Evolutionary conservation across 2,329 filamentous ascomycete genomes (phyloP).

Genomic region (Tothia fuscella): DNA sequence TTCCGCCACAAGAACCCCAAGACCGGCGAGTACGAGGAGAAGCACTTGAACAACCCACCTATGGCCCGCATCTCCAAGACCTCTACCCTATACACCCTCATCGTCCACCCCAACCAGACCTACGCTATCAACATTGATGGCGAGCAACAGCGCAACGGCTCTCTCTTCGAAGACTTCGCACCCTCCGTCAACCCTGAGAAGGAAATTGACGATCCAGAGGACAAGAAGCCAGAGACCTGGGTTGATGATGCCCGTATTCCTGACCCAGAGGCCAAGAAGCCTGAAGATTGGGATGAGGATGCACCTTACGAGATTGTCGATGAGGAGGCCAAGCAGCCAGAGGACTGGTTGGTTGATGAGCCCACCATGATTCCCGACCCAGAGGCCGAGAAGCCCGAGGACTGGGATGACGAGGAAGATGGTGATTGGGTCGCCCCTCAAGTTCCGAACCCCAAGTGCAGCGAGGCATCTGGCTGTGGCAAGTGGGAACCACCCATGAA

Average conservation of each 20-base stretch:
- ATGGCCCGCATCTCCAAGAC: conserved; percentile 83
- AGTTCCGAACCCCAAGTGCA: conserved; percentile 91
- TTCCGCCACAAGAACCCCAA: conserved; percentile 99
- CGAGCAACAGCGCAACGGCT: conserved; percentile 76
- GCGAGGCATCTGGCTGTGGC: conserved; percentile 85
- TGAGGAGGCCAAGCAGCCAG: conserved; percentile 79
- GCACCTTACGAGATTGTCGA: conserved; percentile 94
- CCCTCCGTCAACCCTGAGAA: conserved; percentile 86
- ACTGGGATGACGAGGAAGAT: conserved; percentile 99
- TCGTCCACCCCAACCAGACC: conserved; percentile 93
- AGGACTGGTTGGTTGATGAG: conserved; percentile 93
- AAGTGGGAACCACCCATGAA: conserved; percentile 85
- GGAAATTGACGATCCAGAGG: conserved; percentile 91
- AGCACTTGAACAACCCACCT: conserved; percentile 80
- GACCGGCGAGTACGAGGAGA: conserved; percentile 99
- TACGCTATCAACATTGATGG: conserved; percentile 88
- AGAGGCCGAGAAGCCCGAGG: conserved; percentile 92
- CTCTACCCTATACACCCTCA: conserved; percentile 88
- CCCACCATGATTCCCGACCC: conserved; percentile 74
- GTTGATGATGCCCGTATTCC: conserved; percentile 85
- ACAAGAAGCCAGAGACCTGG: conserved; percentile 92
- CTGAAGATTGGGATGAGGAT: conserved; percentile 98
- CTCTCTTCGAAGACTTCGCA: conserved; percentile 83
- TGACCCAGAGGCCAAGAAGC: conserved; percentile 90
- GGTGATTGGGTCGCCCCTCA: conserved; percentile 91